Conservation (phyloP, 768 basidiomycete species). For the Lactarius evosmus region DNA sequence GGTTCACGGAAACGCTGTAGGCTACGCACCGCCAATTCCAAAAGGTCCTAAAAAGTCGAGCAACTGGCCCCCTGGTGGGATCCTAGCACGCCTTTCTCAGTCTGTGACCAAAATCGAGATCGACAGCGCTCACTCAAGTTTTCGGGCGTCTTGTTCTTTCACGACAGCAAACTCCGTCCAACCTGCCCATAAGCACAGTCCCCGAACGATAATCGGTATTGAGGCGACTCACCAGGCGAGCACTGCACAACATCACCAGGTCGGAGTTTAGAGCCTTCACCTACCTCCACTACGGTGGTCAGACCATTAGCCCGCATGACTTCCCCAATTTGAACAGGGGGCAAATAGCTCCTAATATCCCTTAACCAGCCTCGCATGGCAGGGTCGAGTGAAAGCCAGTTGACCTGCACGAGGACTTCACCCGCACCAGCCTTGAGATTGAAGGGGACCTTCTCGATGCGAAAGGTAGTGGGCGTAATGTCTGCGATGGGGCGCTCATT, state of each 20-base stretch:
- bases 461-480: slow-evolving; percentile 74
- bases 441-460: slow-evolving; percentile 50
- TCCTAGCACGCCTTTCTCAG: slow-evolving; percentile 36
- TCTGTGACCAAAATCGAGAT: background rate
- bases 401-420: slow-evolving; percentile 71
- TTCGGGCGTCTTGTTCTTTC: slow-evolving; percentile 48
- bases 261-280: slow-evolving; percentile 50
- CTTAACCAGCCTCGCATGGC: slow-evolving; percentile 85
- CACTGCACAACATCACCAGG: slow-evolving; percentile 71
- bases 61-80: slow-evolving; percentile 55
- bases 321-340: slow-evolving; percentile 40
- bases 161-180: slow-evolving; percentile 76
- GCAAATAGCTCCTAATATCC: slow-evolving; percentile 66
- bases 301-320: slow-evolving; percentile 71
- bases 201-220: background rate
- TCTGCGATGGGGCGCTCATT: slow-evolving; percentile 66
- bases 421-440: slow-evolving; percentile 50
- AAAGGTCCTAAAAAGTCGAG: slow-evolving; percentile 82
- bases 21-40: slow-evolving; percentile 61
- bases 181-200: slow-evolving; percentile 40
- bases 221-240: slow-evolving; percentile 48
- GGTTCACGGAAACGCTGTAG: background rate
- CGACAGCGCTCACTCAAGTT: slow-evolving; percentile 49
- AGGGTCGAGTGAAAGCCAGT: slow-evolving; percentile 81
- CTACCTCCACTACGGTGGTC: slow-evolving; percentile 60